Base-by-base conservation (phyloP, 306 rosid species). In the Cajanus cajan region DNA sequence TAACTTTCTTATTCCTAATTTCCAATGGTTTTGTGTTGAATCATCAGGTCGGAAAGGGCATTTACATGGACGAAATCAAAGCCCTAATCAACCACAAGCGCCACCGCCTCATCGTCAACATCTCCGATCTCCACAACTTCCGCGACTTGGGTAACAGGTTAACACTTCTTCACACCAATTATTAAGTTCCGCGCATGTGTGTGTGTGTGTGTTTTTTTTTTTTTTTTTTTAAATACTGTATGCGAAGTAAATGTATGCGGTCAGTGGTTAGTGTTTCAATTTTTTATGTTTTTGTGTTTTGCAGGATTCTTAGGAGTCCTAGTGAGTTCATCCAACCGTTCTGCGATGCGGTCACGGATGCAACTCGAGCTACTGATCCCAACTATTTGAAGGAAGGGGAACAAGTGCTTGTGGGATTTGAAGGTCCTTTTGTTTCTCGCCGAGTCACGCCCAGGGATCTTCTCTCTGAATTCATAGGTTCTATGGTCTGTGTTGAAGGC, bases 401-500 rank as follows among this genome's bases (percentile, higher is more conserved):
- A 45, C 98, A 92, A 41, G 90, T 95, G 44, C 88, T 82, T 11
- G 98, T 95, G 48, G 99, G 99, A 15, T 87, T 95, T 65, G 95
- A 89, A 87, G 99, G 98, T 2, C 97, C 95, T 16, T 95, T 95
- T 48, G 99, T 91, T 76, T 93, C 99, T 24, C 97, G 97, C 2
- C 87, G 96, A 0, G 90, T 95, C 82, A 91, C 98, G 4, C 99
- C 99, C 0, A 86, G 99, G 69, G 99, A 92, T 0, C 91, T 95
- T 65, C 92, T 95, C 4, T 90, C 99, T 69, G 88, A 87, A 59
- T 95, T 91, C 85, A 95, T 95, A 45, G 98, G 99, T 50, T 90
- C 98, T 65, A 86, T 95, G 99, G 99, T 95, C 73, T 95, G 97
- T 34, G 94, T 95, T 8, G 97, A 93, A 71, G 99, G 98, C 69